Percentiles rank a stretch among this genome's conserved stretches.
Evolutionary conservation across 2,329 filamentous ascomycete species (phyloP).

Genomic region (Hypoxylon sp.): DNA sequence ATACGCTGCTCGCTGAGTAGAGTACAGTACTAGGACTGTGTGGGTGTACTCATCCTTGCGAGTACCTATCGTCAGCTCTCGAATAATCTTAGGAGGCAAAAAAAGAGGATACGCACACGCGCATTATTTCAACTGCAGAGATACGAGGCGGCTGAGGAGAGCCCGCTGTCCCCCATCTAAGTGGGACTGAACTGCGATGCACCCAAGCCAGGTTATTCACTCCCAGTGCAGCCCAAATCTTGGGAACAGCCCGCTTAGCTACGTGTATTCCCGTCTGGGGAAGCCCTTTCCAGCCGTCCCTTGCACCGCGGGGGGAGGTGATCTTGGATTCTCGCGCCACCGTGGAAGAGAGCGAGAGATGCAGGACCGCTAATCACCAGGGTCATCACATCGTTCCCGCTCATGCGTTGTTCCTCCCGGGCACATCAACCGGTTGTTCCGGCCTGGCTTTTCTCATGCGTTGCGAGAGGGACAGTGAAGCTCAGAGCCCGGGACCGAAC

Average conservation of each 20-base stretch:
- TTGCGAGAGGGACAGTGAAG: constrained; percentile 9
- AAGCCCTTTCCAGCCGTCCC: constrained; percentile 31
- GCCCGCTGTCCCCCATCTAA: constrained; percentile 25
- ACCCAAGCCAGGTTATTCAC: constrained; percentile 24
- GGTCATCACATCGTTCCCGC: constrained; percentile 35
- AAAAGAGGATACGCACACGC: constrained; percentile 35
- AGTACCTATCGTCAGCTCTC: constrained; percentile 23
- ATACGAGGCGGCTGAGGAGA: constrained; percentile 35
- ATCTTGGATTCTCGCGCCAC: constrained; percentile 35
- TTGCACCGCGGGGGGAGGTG: constrained; percentile 33
- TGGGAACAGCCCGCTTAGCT: constrained; percentile 34
- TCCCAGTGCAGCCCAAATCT: constrained; percentile 36
- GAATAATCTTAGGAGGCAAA: too few species aligned
- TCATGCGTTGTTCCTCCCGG: constrained; percentile 36
- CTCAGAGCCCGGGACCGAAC: constrained; percentile 21
- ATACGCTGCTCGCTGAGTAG: constrained; percentile 20
- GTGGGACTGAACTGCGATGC: constrained; percentile 29
- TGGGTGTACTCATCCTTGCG: constrained; percentile 30
- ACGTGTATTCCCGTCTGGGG: constrained; percentile 36
- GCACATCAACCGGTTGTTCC: constrained; percentile 35
- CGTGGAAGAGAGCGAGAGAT: constrained; percentile 19
- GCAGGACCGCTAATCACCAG: constrained; percentile 33
- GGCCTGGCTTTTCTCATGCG: constrained; percentile 30
- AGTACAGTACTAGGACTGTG: constrained; percentile 33
- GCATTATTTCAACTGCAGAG: constrained; percentile 35